Base-by-base conservation (phyloP, 2,329 filamentous ascomycete genomes). In the Colletotrichum incanum region DNA sequence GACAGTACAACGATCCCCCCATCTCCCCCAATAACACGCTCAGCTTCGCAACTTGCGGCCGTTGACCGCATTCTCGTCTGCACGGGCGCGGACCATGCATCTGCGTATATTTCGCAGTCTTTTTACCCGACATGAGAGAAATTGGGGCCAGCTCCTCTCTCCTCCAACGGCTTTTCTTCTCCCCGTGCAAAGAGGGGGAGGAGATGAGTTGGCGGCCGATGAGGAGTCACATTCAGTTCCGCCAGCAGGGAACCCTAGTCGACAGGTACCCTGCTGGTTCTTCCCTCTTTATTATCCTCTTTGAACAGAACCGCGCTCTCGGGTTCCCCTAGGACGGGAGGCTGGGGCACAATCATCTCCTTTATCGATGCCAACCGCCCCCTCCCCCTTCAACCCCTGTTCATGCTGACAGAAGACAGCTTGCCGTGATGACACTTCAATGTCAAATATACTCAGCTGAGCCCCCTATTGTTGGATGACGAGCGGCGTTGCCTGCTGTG, bases 121-220 rank as follows among this genome's bases (percentile, higher is more conserved):
- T 39, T 72, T 60, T 60, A 69, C 50, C 69, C 69, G 65, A 69
- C 34, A 65, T 72, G 69, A 64, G 43, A 72, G 59, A 65, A 47
- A 64, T 23, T 49, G 45, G 65, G 65, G 47, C 43, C 52, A 47
- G 59, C 69, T 69, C 52, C 58, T 69, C 34, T 39, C n/a, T 52
- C 37, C 49, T 60, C 55, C 26, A 52, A 50, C 58, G 34, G 54
- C 45, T 31, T 55, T 60, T 26, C 50, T 65, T 50, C 54, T 43
- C 47, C 65, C 65, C 59, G 45, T 60, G 69, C 65, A 60, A 41
- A 60, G 65, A 72, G 59, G 69, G 69, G 64, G 49, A 59, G 54
- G 45, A 63, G 65, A 64, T 72, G 69, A 72, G 69, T 69, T 72
- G 69, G 69, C 65, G 65, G 69, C 68, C 60, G 69, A 72, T 64